Base-by-base conservation (phyloP, 805 yeast species). In the Myxozyma neglecta region DNA sequence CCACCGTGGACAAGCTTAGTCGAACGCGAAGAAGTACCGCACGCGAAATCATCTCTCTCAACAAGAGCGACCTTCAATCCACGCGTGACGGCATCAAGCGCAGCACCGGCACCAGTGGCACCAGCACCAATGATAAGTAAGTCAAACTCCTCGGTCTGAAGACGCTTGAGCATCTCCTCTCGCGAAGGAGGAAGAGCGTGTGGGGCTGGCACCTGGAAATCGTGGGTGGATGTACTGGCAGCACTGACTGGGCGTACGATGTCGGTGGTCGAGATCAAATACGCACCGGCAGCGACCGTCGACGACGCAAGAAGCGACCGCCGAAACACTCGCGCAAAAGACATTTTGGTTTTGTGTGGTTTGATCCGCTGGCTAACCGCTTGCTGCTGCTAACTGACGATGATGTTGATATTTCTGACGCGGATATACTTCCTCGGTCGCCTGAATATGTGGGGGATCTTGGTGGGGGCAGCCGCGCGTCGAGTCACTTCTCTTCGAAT, bases 1-100 rank as follows among this genome's bases (percentile, higher is more conserved):
- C 98, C 98, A 68, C 98, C 98, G 73, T 92, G 98, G 48, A 96
- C 97, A 86, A 92, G 89, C 78, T 92, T 92, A 53, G 98, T 92
- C 14, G 96, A 89, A 71, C 91, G 89, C 40, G 97, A 90, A 8
- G 96, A 88, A 14, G 97, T 93, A 46, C 97, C 97, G 9, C 90
- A 81, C 7, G 97, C 96, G 72, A 88, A 92, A 78, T 92, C 98
- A 67, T 84, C 85, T 72, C 87, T 87, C 76, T 92, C 98, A 61
- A 92, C 82, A 60, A 92, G 75, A 55, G 96, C 89, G 47, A 90
- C 97, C 71, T 90, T 89, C 69, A 91, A 83, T 52, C 97, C 97
- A 75, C 98, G 83, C 47, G 96, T 83, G 35, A 87, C 83, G 42
- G 97, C 97, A 76, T 92, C 98, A 48, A 92, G 79, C 0, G 97